Evolutionary conservation across 345 rosid species (phyloP), one percentile per base, ranked within the genome.

Genomic region (Hevea brasiliensis): DNA sequence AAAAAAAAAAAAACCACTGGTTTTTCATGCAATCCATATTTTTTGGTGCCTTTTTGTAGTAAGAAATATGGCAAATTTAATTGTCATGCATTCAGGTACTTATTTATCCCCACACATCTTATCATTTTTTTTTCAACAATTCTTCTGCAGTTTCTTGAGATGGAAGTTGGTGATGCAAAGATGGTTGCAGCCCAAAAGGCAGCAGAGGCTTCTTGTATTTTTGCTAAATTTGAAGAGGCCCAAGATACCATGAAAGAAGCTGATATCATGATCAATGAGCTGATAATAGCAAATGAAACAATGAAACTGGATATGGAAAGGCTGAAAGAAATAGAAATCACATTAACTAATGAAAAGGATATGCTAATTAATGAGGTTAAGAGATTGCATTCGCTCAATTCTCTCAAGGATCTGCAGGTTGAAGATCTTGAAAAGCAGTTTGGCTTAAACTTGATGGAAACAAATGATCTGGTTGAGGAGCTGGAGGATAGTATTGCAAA

Each of bases 221-320:
- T 84, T 67, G 85, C 90, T 45, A 95, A 91, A 85, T 92, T 91
- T 82, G 94, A 87, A 71, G 99, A 92, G 90, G 96, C 98, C 18
- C 97, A 89, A 74, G 85, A 85, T 70, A 83, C 88, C 65, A 81
- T 95, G 85, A 88, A 73, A 84, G 99, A 95, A 66, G 96, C 99
- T 71, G 93, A 95, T 84, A 79, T 85, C 63, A 84, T 89, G 79
- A 88, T 95, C 77, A 95, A 89, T 79, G 92, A 84, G 72, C 88
- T 95, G 58, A 53, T 86, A 85, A 84, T 86, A 72, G 97, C 93
- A 42, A 95, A 92, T 63, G 92, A 89, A 81, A 79, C 66, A 65
- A 74, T 91, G 94, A 95, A 91, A 83, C 73, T 84, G 65, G 93
- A 91, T n/a, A 75, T 85, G 51, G 80, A 74, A 72, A 85, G 74